Evolutionary conservation across 2,329 filamentous ascomycete species (phyloP).

Genomic region (Peltaster fructicola): DNA sequence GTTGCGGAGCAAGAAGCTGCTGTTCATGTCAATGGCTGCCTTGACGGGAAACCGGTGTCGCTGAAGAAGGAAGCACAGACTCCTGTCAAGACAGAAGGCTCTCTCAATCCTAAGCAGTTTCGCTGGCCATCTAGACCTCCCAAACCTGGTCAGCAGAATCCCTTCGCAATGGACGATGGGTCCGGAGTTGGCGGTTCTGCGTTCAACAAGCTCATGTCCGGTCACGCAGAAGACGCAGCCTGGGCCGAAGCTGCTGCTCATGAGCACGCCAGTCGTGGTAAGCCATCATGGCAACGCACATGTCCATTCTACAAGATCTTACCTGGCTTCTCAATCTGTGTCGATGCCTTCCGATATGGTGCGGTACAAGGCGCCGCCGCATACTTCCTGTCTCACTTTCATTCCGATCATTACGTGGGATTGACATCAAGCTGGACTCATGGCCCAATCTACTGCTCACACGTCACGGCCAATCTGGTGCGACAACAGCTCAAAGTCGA

Average conservation of each 20-base stretch:
- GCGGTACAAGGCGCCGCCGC: constrained; percentile 81
- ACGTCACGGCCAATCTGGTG: constrained; percentile 77
- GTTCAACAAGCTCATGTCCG: constrained; percentile 85
- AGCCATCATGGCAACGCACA: constrained; percentile 70
- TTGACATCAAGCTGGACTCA: constrained; percentile 77
- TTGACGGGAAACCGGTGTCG: constrained; percentile 62
- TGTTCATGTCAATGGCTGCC: constrained; percentile 77
- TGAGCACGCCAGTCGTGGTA: constrained; percentile 62
- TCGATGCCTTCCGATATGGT: constrained; percentile 91
- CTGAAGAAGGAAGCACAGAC: constrained; percentile 17
- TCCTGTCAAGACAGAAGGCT: constrained; percentile 7
- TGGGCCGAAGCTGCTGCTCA: constrained; percentile 76
- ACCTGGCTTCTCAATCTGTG: constrained; percentile 78
- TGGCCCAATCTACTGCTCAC: constrained; percentile 91
- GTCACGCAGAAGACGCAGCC: constrained; percentile 73
- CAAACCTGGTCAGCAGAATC: constrained; percentile 64
- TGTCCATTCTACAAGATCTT: constrained; percentile 99
- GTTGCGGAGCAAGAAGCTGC: constrained; percentile 46
- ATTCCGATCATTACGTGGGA: constrained; percentile 93
- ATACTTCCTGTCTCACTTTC: constrained; percentile 95
- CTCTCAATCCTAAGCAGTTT: constrained; percentile 35
- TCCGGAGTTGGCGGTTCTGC: constrained; percentile 41
- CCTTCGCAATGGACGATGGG: constrained; percentile 41
- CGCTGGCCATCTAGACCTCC: constrained; percentile 48
- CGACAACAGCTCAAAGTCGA: constrained; percentile 73